phyloP scores from a whole-genome alignment of 2,329 filamentous ascomycete genomes.

The Microcyclosporella mali region DNA sequence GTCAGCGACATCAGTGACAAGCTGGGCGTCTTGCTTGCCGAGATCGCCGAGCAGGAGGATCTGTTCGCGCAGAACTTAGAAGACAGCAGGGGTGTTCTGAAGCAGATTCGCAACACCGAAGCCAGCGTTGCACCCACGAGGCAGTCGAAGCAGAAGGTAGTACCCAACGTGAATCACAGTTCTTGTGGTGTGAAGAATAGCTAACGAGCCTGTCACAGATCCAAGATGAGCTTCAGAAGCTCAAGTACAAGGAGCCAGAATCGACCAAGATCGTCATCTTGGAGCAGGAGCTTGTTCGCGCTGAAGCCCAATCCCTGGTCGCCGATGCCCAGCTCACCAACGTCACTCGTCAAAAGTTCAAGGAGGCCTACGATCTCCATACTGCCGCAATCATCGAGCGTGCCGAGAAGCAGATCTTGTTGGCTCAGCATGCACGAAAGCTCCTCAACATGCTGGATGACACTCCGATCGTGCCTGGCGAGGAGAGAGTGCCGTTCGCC shows the following conservation, averaged over 20 bases:
- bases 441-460: conserved; percentile 84
- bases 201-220: conserved; percentile 44
- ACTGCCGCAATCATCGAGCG: conserved; percentile 89
- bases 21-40: conserved; percentile 82
- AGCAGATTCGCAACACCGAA: conserved; percentile 92
- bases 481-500: conserved; percentile 63
- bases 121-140: conserved; percentile 88
- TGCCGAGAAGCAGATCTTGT: conserved; percentile 91
- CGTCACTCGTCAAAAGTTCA: conserved; percentile 90
- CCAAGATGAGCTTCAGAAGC: conserved; percentile 80
- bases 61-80: conserved; percentile 79
- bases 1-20: conserved; percentile 92
- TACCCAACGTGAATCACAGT: background rate
- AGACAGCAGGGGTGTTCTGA: conserved; percentile 73
- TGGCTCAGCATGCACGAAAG: conserved; percentile 83
- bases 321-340: conserved; percentile 96
- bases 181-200: background rate
- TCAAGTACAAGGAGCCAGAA: conserved; percentile 88
- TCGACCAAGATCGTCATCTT: conserved; percentile 74
- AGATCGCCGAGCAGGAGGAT: conserved; percentile 93
- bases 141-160: conserved; percentile 70
- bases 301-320: conserved; percentile 91
- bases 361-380: conserved; percentile 85
- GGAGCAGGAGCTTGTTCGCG: conserved; percentile 93
- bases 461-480: conserved; percentile 80